A percentile compares a stretch with the other conserved stretches of the same genome.
These are phyloP conservation scores for Cytidiella melzeri DNA, from an alignment of 768 basidiomycete genomes.

Conservation along the genomic window DNA sequence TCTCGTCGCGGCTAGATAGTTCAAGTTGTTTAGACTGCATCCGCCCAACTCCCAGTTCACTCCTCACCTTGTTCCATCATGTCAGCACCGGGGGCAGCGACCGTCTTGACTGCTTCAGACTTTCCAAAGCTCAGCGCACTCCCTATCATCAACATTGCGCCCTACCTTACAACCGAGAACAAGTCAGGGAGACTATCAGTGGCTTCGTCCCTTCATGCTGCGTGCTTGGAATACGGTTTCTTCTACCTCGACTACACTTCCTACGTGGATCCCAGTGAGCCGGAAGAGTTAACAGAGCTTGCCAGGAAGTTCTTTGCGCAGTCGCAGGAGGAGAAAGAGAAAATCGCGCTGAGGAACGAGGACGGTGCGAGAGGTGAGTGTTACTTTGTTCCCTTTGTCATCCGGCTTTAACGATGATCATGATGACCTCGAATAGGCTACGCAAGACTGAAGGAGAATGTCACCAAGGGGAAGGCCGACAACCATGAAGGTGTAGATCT, in stretches of 20 bases:
- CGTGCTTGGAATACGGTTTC: conserved; percentile 79
- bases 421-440: too few relatives aligned
- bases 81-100: neutral
- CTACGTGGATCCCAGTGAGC: conserved; percentile 50
- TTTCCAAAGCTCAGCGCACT: conserved; percentile 29
- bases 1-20: too few relatives aligned
- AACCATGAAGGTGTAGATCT: conserved; percentile 84
- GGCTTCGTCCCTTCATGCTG: conserved; percentile 55
- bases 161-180: conserved; percentile 43
- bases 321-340: conserved; percentile 57
- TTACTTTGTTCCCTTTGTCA: neutral
- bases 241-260: conserved; percentile 77
- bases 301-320: conserved; percentile 69
- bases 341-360: conserved; percentile 56
- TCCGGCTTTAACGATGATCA: neutral
- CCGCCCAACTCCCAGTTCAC: neutral
- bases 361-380: conserved; percentile 71
- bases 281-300: conserved; percentile 56
- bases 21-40: neutral
- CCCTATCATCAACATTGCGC: conserved; percentile 69
- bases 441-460: conserved; percentile 72
- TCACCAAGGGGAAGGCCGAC: conserved; percentile 80
- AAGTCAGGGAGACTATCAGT: conserved; percentile 37
- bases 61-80: neutral
- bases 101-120: neutral